Conservation (phyloP, 2,329 filamentous ascomycete species). For the Neofusicoccum ribis region DNA sequence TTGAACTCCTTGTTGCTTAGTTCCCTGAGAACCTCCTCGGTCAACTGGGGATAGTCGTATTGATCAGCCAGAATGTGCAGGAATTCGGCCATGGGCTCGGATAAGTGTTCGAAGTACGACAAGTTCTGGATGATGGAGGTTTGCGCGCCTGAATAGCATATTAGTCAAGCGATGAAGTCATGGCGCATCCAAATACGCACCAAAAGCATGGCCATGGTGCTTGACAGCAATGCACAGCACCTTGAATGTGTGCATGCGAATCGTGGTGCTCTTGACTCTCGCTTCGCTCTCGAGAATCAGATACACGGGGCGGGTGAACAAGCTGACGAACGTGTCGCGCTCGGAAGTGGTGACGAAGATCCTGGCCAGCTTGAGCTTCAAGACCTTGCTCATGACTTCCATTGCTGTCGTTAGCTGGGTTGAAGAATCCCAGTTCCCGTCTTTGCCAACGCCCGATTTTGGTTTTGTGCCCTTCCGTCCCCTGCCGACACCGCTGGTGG, state of each 20-base stretch:
- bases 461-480: conserved; percentile 74
- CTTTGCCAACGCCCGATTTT: conserved; percentile 62
- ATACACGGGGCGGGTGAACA: conserved; percentile 91
- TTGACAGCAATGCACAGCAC: conserved; percentile 95
- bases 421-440: conserved; percentile 84
- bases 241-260: conserved; percentile 97
- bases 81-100: conserved; percentile 98
- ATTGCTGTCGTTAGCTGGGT: conserved; percentile 83
- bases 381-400: conserved; percentile 92
- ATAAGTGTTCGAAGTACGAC: conserved; percentile 98
- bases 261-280: conserved; percentile 81
- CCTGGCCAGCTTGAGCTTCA: conserved; percentile 86
- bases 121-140: conserved; percentile 97
- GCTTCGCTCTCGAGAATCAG: conserved; percentile 92
- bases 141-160: conserved; percentile 68
- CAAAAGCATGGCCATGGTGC: conserved; percentile 95
- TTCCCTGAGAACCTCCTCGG: conserved; percentile 90
- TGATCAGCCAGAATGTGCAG: conserved; percentile 93
- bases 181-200: conserved; percentile 49
- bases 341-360: conserved; percentile 97
- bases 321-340: conserved; percentile 87
- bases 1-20: conserved; percentile 98
- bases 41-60: conserved; percentile 94
- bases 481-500: conserved; percentile 69
- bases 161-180: not conserved